Base-by-base conservation (phyloP, 1,139 yeast species). In the Yamadazyma friedrichii region DNA sequence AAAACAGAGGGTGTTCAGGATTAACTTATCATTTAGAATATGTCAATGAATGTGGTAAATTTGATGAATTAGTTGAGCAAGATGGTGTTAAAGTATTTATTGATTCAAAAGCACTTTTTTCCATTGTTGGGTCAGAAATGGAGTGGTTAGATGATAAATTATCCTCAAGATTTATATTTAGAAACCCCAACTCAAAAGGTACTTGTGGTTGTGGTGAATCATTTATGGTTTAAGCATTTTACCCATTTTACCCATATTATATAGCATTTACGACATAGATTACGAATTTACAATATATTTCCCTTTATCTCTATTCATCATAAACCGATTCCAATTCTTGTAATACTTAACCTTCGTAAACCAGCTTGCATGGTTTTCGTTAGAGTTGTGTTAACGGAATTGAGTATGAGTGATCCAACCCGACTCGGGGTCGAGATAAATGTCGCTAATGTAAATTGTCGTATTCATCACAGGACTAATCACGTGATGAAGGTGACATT, bases 121-220 rank as follows among this genome's bases (percentile, higher is more conserved):
- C 95, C 50, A 91, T 93, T 39, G 95, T 93, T 45, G 98, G 98
- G 1, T 85, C 95, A 3, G 96, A 89, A 64, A 93, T 93, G 98
- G 98, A 93, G 65, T 93, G 97, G 96, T 73, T 88, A 44, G 98
- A 93, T 58, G 97, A 93, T 59, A 89, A 88, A 63, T 71, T 93
- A 49, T 80, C 91, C 29, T 83, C 95, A 13, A 78, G 95, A 58
- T 93, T 93, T 61, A 88, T 93, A 30, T 93, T 93, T 71, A 83
- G 77, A 64, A 93, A 93, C 63, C 98, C 98, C 46, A 93, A 93
- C 64, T 85, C 95, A 36, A 93, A 91, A 69, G 98, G 98, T 27
- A 87, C 96, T 41, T 93, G 98, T 66, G 98, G 98, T 13, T 93
- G 98, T 64, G 98, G 98, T 42, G 98, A 93, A 67, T 88, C 96